These are phyloP conservation scores for Arabis hirsuta DNA, from an alignment of 345 rosid genomes.

Conservation along the genomic window DNA sequence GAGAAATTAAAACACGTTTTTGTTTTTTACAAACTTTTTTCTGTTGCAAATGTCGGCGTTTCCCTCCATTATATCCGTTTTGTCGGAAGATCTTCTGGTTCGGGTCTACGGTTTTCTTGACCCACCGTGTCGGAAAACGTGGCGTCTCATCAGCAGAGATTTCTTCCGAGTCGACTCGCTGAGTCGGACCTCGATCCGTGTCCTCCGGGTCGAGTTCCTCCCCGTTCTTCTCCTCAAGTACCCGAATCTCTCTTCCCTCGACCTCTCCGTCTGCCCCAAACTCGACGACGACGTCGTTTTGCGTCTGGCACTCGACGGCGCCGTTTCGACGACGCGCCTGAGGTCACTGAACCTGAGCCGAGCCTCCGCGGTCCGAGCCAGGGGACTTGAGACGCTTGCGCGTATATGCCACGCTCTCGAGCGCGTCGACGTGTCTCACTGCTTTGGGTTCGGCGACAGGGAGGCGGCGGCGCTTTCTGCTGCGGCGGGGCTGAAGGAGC, in stretches of 20 bases:
- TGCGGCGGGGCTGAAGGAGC: constrained; percentile 62
- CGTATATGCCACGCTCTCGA: constrained; percentile 62
- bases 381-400: constrained; percentile 65
- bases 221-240: constrained; percentile 52
- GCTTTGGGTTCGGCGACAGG: constrained; percentile 70
- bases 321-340: constrained; percentile 40
- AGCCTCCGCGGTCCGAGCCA: constrained; percentile 60
- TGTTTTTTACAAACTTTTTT: background rate
- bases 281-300: constrained; percentile 65
- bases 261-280: constrained; percentile 83
- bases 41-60: constrained; percentile 41
- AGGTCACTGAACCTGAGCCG: constrained; percentile 64
- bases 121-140: constrained; percentile 59
- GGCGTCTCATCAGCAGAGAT: constrained; percentile 78
- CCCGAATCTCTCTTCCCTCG: constrained; percentile 57
- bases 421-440: constrained; percentile 76
- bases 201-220: constrained; percentile 75
- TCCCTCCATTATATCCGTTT: constrained; percentile 45
- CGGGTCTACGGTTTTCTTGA: constrained; percentile 55
- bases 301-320: constrained; percentile 44
- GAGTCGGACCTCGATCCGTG: constrained; percentile 56
- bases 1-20: background rate
- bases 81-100: constrained; percentile 80
- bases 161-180: constrained; percentile 70
- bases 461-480: constrained; percentile 88